phyloP scores from a whole-genome alignment of 805 yeast species.

The Pichia kluyveri region DNA sequence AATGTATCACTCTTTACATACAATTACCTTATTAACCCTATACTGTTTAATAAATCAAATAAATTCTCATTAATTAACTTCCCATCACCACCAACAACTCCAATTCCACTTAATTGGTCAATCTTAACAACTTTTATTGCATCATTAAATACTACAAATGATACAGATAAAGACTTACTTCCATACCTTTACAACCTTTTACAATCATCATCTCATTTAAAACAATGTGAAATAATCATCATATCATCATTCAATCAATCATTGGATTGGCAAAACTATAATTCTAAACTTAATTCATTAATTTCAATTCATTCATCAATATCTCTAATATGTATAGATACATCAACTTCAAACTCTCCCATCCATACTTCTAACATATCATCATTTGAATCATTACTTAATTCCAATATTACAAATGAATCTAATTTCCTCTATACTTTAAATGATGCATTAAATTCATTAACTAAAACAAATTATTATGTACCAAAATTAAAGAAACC shows the following conservation, averaged over 20 bases:
- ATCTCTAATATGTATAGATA: neutral
- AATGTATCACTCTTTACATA: constrained; percentile 1
- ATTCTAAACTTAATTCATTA: neutral
- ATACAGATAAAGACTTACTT: no score
- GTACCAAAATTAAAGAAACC: constrained; percentile 9
- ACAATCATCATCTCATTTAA: neutral
- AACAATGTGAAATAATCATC: neutral
- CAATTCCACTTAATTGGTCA: constrained; percentile 1
- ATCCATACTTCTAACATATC: neutral
- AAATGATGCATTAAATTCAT: neutral
- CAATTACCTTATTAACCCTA: constrained; percentile 5
- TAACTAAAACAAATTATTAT: constrained; percentile 1
- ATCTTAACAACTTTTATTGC: neutral
- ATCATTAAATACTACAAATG: neutral
- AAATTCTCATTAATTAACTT: neutral
- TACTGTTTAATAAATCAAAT: constrained; percentile 1
- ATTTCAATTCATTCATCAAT: neutral
- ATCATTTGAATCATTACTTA: neutral
- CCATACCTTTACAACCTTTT: no score
- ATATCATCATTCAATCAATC: neutral
- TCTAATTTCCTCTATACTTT: neutral
- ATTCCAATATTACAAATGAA: constrained; percentile 1
- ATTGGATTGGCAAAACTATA: constrained; percentile 2
- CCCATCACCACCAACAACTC: neutral
- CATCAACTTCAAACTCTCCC: neutral